Evolutionary conservation across 2,329 filamentous ascomycete species (phyloP).

Genomic region (Talaromyces sp.): DNA sequence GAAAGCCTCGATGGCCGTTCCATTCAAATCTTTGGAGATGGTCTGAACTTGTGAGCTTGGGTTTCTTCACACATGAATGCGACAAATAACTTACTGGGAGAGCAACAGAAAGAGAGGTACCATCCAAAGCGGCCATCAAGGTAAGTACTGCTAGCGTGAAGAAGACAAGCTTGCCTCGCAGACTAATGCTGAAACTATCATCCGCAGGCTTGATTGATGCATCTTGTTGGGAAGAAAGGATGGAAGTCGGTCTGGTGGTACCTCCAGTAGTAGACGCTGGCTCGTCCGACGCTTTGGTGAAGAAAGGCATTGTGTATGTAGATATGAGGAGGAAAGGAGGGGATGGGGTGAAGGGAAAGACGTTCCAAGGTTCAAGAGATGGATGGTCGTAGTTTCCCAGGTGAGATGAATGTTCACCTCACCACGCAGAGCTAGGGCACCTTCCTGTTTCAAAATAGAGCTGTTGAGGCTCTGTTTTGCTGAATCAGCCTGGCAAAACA

Average conservation of each 20-base stretch:
- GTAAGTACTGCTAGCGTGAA: slow-evolving; percentile 25
- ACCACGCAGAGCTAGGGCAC: too few relatives aligned
- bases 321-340: too few relatives aligned
- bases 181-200: slow-evolving; percentile 24
- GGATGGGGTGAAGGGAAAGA: too few relatives aligned
- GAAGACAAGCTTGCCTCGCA: slow-evolving; percentile 22
- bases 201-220: neutral
- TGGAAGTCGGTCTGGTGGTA: slow-evolving; percentile 12
- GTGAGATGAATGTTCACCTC: too few relatives aligned
- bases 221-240: neutral
- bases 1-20: slow-evolving; percentile 47
- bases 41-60: slow-evolving; percentile 25
- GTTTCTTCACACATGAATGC: rapidly evolving
- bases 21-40: slow-evolving; percentile 37
- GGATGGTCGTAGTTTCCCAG: too few relatives aligned
- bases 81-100: slow-evolving; percentile 18
- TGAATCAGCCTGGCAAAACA: too few relatives aligned
- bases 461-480: too few relatives aligned
- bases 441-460: too few relatives aligned
- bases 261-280: neutral
- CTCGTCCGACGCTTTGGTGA: slow-evolving; percentile 11
- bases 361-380: too few relatives aligned
- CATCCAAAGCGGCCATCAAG: slow-evolving; percentile 30
- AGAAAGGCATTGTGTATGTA: slow-evolving; percentile 1
- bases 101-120: slow-evolving; percentile 28